Percentiles rank a stretch among this genome's conserved stretches.
Evolutionary conservation across 2,329 filamentous ascomycete genomes (phyloP).

Genomic region (Colletotrichum sp.): DNA sequence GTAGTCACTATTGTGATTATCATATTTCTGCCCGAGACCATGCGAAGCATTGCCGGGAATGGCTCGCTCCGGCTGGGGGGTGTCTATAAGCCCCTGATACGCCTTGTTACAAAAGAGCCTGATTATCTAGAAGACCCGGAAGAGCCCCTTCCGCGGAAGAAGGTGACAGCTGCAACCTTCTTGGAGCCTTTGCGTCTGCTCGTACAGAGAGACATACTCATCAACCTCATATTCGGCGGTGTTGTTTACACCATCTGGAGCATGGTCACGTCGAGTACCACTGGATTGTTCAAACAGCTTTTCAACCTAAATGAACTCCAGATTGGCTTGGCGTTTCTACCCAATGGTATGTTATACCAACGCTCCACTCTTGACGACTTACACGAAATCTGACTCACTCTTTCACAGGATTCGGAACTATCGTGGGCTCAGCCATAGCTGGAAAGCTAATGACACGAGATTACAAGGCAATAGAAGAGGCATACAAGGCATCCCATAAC

Average conservation of each 20-base stretch:
- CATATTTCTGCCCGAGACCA: slow-evolving; percentile 31
- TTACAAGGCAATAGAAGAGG: slow-evolving; percentile 21
- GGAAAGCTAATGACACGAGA: slow-evolving; percentile 47
- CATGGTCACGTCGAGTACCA: slow-evolving; percentile 50
- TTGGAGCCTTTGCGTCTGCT: slow-evolving; percentile 42
- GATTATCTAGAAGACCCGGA: slow-evolving; percentile 20
- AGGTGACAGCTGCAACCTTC: slow-evolving; percentile 33
- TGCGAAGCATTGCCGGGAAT: slow-evolving; percentile 30
- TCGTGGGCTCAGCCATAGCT: slow-evolving; percentile 43
- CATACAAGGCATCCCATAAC: slow-evolving; percentile 21
- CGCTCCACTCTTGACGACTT: background rate
- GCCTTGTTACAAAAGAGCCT: slow-evolving; percentile 13
- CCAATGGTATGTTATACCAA: slow-evolving; percentile 24
- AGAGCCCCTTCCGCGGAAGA: slow-evolving; percentile 4
- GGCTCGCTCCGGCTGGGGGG: slow-evolving; percentile 26
- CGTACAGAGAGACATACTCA: slow-evolving; percentile 45
- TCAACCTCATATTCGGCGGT: slow-evolving; percentile 46
- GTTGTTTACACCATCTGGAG: slow-evolving; percentile 45
- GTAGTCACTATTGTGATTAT: slow-evolving; percentile 21
- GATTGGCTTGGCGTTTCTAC: slow-evolving; percentile 29
- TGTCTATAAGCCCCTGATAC: slow-evolving; percentile 28
- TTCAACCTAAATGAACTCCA: slow-evolving; percentile 27
- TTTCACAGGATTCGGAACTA: slow-evolving; percentile 37
- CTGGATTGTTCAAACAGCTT: slow-evolving; percentile 34
- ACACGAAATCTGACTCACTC: background rate